phyloP scores from a whole-genome alignment of 495 filamentous ascomycete species.

The Neurospora tetrasperma region DNA sequence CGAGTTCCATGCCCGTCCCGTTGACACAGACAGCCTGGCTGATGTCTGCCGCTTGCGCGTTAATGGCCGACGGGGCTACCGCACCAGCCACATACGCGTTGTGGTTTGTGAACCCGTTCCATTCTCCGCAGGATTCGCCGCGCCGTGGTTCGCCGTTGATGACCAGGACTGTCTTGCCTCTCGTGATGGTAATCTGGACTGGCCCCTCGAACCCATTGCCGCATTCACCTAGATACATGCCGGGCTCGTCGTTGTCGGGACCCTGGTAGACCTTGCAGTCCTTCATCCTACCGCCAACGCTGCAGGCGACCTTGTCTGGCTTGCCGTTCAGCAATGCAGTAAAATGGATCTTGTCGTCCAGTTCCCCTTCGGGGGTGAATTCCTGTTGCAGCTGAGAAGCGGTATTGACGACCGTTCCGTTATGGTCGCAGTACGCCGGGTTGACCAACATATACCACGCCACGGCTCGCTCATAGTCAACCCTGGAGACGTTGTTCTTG shows the following conservation, averaged over 20 bases:
- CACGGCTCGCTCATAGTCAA: slow-evolving; percentile 32
- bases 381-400: slow-evolving; percentile 7
- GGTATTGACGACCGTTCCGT: slow-evolving; percentile 22
- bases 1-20: not conserved
- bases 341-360: slow-evolving; percentile 31
- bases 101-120: not conserved
- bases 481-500: slow-evolving; percentile 27
- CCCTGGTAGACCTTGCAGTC: not conserved
- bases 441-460: slow-evolving; percentile 49
- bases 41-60: not conserved
- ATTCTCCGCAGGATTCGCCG: no score
- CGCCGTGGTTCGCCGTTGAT: no score
- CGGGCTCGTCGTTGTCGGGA: not conserved
- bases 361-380: slow-evolving; percentile 4
- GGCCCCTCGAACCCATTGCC: slow-evolving; percentile 1
- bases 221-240: not conserved
- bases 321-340: slow-evolving; percentile 21
- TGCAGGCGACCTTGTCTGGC: not conserved
- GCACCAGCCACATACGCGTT: not conserved
- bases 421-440: slow-evolving; percentile 15
- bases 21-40: not conserved
- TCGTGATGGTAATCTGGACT: slow-evolving; percentile 28
- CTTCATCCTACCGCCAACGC: not conserved
- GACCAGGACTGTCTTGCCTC: not conserved
- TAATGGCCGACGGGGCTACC: not conserved